These are phyloP conservation scores for Rhizopus microsporus DNA, from an alignment of 371 early-diverging fungal species.

Conservation along the genomic window DNA sequence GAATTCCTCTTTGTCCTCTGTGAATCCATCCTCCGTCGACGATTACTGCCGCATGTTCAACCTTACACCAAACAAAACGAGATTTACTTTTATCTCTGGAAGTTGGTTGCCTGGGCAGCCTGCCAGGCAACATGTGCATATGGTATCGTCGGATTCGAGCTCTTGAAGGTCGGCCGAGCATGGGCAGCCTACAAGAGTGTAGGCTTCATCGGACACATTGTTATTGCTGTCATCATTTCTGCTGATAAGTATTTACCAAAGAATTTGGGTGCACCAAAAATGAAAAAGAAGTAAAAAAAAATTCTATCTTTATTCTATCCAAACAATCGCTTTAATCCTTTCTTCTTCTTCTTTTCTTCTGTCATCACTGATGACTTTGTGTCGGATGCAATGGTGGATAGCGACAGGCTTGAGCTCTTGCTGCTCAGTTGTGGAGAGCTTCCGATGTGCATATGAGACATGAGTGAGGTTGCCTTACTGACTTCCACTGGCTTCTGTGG, in stretches of 20 bases:
- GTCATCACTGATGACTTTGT: constrained; percentile 14
- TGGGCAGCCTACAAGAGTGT: constrained; percentile 46
- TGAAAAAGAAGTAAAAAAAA: constrained; percentile 6
- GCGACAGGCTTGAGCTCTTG: constrained; percentile 18
- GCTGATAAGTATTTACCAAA: constrained; percentile 23
- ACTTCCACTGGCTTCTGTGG: constrained; percentile 30
- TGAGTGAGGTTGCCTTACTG: constrained; percentile 19
- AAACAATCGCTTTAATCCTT: constrained; percentile 44
- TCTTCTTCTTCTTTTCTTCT: constrained; percentile 51
- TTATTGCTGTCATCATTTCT: constrained; percentile 23
- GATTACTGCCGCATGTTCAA: constrained; percentile 28
- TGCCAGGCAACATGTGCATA: constrained; percentile 35
- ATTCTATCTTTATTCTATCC: constrained; percentile 15
- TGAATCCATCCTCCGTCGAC: constrained; percentile 27
- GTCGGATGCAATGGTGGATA: constrained; percentile 4
- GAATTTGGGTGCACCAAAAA: constrained; percentile 17
- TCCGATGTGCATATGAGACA: constrained; percentile 23
- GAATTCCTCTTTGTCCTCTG: constrained; percentile 64
- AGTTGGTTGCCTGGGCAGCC: constrained; percentile 31
- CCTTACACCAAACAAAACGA: constrained; percentile 32
- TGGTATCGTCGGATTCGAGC: constrained; percentile 45
- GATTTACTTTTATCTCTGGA: constrained; percentile 25
- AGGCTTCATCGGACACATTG: constrained; percentile 46
- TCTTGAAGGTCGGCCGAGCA: constrained; percentile 34
- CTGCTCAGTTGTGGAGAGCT: constrained; percentile 16